These are phyloP conservation scores for Achaetomiella virescens DNA, from an alignment of 495 filamentous ascomycete species.

Conservation along the genomic window DNA sequence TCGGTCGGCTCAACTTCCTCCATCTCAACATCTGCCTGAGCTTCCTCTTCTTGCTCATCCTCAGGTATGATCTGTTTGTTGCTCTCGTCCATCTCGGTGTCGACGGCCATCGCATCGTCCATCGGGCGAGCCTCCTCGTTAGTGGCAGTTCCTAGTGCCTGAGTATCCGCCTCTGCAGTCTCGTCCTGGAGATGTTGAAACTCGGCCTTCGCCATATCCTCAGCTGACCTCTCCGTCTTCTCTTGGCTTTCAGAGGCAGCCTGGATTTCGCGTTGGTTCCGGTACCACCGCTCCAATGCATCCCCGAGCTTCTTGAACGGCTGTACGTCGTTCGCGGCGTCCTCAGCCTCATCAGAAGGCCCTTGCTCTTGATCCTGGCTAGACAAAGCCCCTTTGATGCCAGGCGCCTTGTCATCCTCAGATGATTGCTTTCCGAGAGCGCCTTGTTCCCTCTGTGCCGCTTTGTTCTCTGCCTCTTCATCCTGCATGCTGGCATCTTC, in stretches of 20 bases:
- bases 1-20: constrained; percentile 35
- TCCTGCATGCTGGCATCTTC: constrained; percentile 45
- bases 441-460: constrained; percentile 43
- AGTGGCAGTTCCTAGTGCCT: constrained; percentile 82
- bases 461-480: constrained; percentile 37
- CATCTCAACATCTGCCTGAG: constrained; percentile 36
- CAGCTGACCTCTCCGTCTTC: constrained; percentile 42
- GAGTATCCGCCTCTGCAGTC: constrained; percentile 69
- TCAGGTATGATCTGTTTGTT: constrained; percentile 43
- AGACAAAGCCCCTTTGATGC: constrained; percentile 44
- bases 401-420: constrained; percentile 45
- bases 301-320: constrained; percentile 92
- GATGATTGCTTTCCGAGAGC: constrained; percentile 42
- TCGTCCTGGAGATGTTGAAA: constrained; percentile 90
- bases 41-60: constrained; percentile 53
- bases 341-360: constrained; percentile 40
- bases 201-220: constrained; percentile 52
- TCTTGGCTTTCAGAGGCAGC: constrained; percentile 54
- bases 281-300: constrained; percentile 88
- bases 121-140: constrained; percentile 79
- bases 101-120: constrained; percentile 78
- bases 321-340: constrained; percentile 41
- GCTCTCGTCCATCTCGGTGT: constrained; percentile 58
- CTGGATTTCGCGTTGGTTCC: constrained; percentile 70
- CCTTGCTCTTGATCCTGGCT: constrained; percentile 49